Evolutionary conservation across 306 rosid genomes (phyloP).

Genomic region (Dicorynia guianensis): DNA sequence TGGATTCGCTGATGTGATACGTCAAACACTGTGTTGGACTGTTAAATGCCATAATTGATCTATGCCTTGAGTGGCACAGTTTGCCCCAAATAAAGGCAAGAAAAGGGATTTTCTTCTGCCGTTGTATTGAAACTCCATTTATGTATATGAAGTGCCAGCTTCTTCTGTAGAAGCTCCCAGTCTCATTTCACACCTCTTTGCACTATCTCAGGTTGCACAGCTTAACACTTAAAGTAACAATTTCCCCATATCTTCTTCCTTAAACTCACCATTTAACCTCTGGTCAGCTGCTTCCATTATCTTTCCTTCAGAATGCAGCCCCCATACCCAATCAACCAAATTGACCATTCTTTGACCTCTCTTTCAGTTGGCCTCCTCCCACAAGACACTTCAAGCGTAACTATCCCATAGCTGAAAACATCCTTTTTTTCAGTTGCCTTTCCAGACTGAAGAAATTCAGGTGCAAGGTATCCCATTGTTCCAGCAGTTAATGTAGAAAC

Average conservation of each 20-base stretch:
- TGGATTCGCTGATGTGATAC: no score
- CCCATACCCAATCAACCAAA: conserved; percentile 74
- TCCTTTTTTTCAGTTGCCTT: conserved; percentile 85
- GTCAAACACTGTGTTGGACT: no score
- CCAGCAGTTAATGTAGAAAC: conserved; percentile 79
- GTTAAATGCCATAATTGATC: no score
- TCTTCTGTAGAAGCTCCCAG: no score
- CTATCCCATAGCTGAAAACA: conserved; percentile 68
- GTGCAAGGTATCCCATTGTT: conserved; percentile 87
- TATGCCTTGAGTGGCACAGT: no score
- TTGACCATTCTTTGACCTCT: conserved; percentile 52
- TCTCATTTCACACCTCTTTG: no score
- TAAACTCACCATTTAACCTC: conserved; percentile 55
- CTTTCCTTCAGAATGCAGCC: conserved; percentile 54
- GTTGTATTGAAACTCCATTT: no score
- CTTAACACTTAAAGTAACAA: conserved; percentile 58
- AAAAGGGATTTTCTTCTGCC: no score
- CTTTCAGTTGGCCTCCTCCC: conserved; percentile 69
- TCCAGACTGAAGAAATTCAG: conserved; percentile 85
- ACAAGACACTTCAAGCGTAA: conserved; percentile 62
- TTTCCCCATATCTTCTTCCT: conserved; percentile 57
- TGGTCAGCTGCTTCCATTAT: conserved; percentile 59
- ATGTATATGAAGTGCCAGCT: no score
- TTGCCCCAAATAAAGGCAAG: no score
- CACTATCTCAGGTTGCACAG: conserved; percentile 60